Percentiles rank a stretch among this genome's conserved stretches.
These are phyloP conservation scores for Ganoderma leucocontextum DNA, from an alignment of 1,284 basidiomycete species.

Conservation along the genomic window DNA sequence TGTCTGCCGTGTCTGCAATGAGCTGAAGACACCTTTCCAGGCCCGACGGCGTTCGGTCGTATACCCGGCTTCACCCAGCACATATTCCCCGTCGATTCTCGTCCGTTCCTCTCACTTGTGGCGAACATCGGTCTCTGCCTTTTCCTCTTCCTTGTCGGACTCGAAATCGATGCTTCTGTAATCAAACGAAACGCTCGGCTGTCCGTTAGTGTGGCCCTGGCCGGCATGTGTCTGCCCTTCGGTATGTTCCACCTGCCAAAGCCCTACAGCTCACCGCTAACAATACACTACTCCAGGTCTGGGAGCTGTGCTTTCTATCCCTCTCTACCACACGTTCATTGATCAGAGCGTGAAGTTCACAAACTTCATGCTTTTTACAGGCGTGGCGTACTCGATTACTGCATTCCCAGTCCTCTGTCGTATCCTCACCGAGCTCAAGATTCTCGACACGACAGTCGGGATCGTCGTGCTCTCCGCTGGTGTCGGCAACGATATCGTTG, in stretches of 20 bases:
- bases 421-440: conserved; percentile 81
- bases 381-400: conserved; percentile 92
- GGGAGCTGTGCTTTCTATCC: conserved; percentile 83
- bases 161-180: conserved; percentile 86
- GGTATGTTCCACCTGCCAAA: conserved; percentile 25
- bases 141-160: conserved; percentile 92
- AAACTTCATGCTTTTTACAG: conserved; percentile 94
- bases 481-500: conserved; percentile 90
- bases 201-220: conserved; percentile 57
- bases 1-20: background rate
- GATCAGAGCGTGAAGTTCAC: conserved; percentile 70
- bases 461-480: conserved; percentile 94
- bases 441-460: conserved; percentile 94
- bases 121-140: conserved; percentile 95
- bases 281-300: conserved; percentile 58
- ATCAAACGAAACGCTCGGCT: conserved; percentile 81
- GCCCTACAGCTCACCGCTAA: background rate
- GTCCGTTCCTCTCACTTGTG: conserved; percentile 85
- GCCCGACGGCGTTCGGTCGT: conserved; percentile 80
- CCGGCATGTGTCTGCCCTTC: conserved; percentile 58
- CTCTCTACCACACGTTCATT: conserved; percentile 86
- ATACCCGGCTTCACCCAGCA: conserved; percentile 84
- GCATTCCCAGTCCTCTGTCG: conserved; percentile 95
- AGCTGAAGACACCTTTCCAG: conserved; percentile 38
- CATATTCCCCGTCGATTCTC: conserved; percentile 81